phyloP scores from a whole-genome alignment of 176 grass and related monocot species.

The Eragrostis nindensis region DNA sequence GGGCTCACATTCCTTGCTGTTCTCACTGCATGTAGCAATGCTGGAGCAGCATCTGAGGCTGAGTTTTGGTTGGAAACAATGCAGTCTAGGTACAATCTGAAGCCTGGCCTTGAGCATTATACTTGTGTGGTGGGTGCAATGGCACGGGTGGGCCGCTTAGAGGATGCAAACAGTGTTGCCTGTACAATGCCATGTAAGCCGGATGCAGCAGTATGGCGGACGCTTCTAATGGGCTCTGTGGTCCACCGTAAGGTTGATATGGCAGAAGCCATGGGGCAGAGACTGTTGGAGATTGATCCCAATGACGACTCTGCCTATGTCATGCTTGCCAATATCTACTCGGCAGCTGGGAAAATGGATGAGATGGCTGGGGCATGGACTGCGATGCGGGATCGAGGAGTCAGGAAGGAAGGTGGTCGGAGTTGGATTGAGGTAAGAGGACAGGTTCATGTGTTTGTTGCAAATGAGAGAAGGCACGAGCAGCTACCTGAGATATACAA shows the following conservation, averaged over 20 bases:
- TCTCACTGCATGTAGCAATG: conserved; percentile 54
- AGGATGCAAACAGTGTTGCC: conserved; percentile 39
- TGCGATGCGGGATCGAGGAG: conserved; percentile 48
- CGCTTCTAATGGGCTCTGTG: conserved; percentile 38
- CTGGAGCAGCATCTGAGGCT: conserved; percentile 34
- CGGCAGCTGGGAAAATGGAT: conserved; percentile 41
- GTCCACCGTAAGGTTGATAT: conserved; percentile 44
- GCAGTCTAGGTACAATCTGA: conserved; percentile 26
- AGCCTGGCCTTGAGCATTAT: conserved; percentile 56
- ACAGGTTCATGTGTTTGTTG: conserved; percentile 51
- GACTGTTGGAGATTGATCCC: conserved; percentile 43
- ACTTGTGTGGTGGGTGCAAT: conserved; percentile 53
- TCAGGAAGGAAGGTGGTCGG: conserved; percentile 63
- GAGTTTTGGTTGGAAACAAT: conserved; percentile 49
- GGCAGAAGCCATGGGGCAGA: conserved; percentile 28
- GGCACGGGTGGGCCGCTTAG: conserved; percentile 42
- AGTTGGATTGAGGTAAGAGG: conserved; percentile 63
- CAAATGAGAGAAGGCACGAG: conserved; percentile 45
- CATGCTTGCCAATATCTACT: conserved; percentile 57
- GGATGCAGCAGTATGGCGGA: conserved; percentile 56
- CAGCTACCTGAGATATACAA: conserved; percentile 24
- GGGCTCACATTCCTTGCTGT: conserved; percentile 50
- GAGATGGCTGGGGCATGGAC: conserved; percentile 47
- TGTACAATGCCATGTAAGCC: conserved; percentile 48
- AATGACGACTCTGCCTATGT: conserved; percentile 50